Evolutionary conservation across 2,329 filamentous ascomycete species (phyloP).

Genomic region (Ceratocystis ficicola): DNA sequence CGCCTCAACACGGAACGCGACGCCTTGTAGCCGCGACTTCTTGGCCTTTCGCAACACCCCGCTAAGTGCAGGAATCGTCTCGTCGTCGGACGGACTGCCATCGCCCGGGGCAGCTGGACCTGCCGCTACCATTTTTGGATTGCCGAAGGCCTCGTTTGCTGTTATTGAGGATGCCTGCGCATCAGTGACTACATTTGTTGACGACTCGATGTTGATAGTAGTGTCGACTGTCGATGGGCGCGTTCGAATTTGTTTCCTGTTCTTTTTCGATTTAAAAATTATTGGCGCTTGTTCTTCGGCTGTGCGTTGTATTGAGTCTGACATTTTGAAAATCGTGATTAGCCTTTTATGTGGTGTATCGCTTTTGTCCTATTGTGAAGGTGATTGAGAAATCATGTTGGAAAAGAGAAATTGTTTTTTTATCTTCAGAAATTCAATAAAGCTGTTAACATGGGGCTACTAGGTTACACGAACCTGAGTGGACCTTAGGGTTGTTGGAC

Average conservation of each 20-base stretch:
- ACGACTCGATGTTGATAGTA: conserved; percentile 31
- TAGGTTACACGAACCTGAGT: not conserved
- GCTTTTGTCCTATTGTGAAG: not conserved
- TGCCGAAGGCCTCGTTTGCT: not conserved
- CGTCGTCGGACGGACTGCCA: conserved; percentile 25
- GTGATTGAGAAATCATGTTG: not conserved
- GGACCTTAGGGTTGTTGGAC: not conserved
- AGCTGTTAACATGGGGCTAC: no score
- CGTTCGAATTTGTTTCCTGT: conserved; percentile 32
- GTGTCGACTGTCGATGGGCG: conserved; percentile 34
- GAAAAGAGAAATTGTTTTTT: not conserved
- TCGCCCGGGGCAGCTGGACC: not conserved
- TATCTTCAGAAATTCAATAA: no score
- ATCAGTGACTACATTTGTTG: not conserved
- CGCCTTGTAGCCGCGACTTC: conserved; percentile 40
- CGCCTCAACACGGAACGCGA: conserved; percentile 40
- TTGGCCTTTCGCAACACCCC: conserved; percentile 41
- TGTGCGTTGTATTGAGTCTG: not conserved
- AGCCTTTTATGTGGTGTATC: not conserved
- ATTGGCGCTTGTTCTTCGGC: conserved; percentile 28
- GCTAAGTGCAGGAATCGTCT: conserved; percentile 36
- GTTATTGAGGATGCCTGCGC: not conserved
- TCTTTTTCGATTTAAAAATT: conserved; percentile 46
- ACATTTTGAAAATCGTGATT: not conserved
- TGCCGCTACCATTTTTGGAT: conserved; percentile 15